Evolutionary conservation across 2,329 filamentous ascomycete species (phyloP).

Genomic region (Botrytis elliptica): DNA sequence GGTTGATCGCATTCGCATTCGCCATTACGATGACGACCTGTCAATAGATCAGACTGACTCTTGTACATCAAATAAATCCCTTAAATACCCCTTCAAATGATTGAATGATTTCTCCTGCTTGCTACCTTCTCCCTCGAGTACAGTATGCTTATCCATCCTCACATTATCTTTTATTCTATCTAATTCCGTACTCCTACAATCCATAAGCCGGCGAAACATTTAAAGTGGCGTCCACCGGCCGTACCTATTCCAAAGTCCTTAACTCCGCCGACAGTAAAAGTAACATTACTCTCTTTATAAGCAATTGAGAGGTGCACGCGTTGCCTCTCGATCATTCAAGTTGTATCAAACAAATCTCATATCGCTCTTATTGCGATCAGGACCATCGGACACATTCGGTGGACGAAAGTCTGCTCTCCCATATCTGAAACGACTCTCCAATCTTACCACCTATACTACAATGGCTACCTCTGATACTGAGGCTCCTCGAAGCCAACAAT

Average conservation of each 20-base stretch:
- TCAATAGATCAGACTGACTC: background rate
- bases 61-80: background rate
- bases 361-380: slow-evolving; percentile 38
- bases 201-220: background rate
- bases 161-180: background rate
- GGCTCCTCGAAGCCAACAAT: slow-evolving; percentile 44
- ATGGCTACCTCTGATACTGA: slow-evolving; percentile 39
- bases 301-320: slow-evolving; percentile 30
- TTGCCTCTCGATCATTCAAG: slow-evolving; percentile 36
- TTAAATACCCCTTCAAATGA: background rate
- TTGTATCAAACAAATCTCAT: slow-evolving; percentile 39
- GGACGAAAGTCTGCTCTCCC: slow-evolving; percentile 32
- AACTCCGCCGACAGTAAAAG: slow-evolving; percentile 18
- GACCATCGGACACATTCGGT: slow-evolving; percentile 33
- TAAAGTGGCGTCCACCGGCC: slow-evolving; percentile 8
- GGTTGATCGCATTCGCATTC: background rate
- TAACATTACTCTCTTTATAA: slow-evolving; percentile 21
- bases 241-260: slow-evolving; percentile 4
- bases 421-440: slow-evolving; percentile 35
- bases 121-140: background rate
- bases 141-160: no score
- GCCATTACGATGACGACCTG: background rate
- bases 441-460: slow-evolving; percentile 36
- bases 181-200: background rate
- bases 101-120: no score